Evolutionary conservation across 1,284 basidiomycete genomes (phyloP).

Genomic region (Rhodotorula glutinis): DNA sequence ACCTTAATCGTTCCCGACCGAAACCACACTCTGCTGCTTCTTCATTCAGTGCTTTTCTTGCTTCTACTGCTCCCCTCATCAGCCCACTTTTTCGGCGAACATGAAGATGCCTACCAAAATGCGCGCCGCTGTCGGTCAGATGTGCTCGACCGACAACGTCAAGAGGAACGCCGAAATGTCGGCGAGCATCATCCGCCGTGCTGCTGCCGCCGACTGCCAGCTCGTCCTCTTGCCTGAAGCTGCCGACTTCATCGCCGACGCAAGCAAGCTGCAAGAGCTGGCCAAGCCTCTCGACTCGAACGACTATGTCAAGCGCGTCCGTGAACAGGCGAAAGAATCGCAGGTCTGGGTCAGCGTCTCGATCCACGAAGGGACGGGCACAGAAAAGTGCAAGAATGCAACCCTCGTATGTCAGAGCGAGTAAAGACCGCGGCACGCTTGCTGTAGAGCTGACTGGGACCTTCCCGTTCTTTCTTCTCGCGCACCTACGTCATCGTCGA

Average conservation of each 20-base stretch:
- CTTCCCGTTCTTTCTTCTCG: no score
- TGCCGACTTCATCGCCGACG: constrained; percentile 53
- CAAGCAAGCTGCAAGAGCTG: constrained; percentile 40
- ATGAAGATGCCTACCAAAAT: constrained; percentile 12
- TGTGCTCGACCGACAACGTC: constrained; percentile 45
- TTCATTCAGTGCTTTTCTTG: not conserved
- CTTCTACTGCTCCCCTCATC: not conserved
- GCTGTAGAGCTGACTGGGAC: no score
- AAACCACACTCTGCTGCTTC: no score
- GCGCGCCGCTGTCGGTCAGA: constrained; percentile 41
- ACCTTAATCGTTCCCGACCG: no score
- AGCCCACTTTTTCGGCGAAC: no score
- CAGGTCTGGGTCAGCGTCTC: constrained; percentile 52
- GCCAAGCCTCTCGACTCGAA: constrained; percentile 42
- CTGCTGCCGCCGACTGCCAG: constrained; percentile 49
- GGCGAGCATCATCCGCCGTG: constrained; percentile 48
- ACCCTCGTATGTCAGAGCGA: constrained; percentile 11
- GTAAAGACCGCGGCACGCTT: no score
- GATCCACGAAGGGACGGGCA: constrained; percentile 50
- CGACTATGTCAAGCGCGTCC: constrained; percentile 48
- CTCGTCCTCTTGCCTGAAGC: constrained; percentile 55
- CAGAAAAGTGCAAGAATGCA: constrained; percentile 25
- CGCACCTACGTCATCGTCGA: not conserved
- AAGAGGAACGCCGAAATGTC: constrained; percentile 47
- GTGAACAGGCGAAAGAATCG: constrained; percentile 48